Conservation (phyloP, 352 stramenopile genomes). For the Phytophthora cajani region DNA sequence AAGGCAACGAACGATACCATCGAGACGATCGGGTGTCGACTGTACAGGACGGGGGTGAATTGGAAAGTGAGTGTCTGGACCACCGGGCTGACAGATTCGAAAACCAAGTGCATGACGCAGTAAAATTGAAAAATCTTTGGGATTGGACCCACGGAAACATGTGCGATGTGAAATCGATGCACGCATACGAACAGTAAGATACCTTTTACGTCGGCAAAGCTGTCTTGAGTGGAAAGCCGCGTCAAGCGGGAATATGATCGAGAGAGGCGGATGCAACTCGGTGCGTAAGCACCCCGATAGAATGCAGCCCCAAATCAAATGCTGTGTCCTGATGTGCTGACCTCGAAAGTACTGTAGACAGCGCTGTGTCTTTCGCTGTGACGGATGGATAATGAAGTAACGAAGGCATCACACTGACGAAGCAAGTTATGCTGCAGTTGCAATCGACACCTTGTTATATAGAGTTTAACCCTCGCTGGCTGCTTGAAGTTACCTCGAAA, state of each 20-base stretch:
- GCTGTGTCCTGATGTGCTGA: not conserved
- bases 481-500: too few relatives aligned
- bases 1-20: slow-evolving; percentile 26
- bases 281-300: not conserved
- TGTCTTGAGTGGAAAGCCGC: not conserved
- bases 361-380: not conserved
- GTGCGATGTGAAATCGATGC: too few relatives aligned
- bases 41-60: not conserved
- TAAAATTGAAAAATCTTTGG: not conserved
- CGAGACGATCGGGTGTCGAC: not conserved
- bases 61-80: not conserved
- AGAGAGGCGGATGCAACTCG: not conserved
- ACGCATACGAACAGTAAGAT: too few relatives aligned
- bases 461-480: too few relatives aligned
- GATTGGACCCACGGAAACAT: not conserved
- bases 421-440: too few relatives aligned
- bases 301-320: not conserved
- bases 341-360: not conserved
- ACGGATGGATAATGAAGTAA: not conserved
- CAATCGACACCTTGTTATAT: too few relatives aligned
- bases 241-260: not conserved
- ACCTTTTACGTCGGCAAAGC: not conserved
- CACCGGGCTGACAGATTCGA: not conserved
- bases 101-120: not conserved
- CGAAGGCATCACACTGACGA: too few relatives aligned